Base-by-base conservation (phyloP, 2,329 filamentous ascomycete species). In the Alternaria brassicae region DNA sequence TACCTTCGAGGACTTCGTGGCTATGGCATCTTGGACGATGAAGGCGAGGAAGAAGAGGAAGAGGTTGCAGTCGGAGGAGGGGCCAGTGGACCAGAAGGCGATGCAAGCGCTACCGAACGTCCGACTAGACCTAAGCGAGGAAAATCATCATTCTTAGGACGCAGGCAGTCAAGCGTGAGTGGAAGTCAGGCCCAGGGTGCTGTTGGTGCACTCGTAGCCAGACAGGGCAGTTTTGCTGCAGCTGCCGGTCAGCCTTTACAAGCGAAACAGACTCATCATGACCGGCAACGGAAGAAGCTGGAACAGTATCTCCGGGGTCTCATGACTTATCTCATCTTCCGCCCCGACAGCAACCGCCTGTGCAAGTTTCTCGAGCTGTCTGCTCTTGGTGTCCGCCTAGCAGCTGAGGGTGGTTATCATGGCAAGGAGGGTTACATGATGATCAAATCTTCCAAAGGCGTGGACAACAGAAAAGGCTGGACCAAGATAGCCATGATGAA, bases 291-390 rank as follows among this genome's bases (percentile, higher is more conserved):
- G 56, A 90, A 88, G 69, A 92, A 91, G 74, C 82, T 99, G 30
- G 95, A 98, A 75, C 88, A 88, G 48, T 99, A 99, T 75, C 82
- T 99, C 19, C 92, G 94, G 65, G 91, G 94, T 71, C 92, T 98
- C 88, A 94, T 98, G 60, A 89, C 92, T 54, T 98, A 94, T 86
- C 88, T 99, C 70, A 98, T 99, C 79, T 99, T 99, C 80, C 88
- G 94, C 44, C 89, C 95, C 6, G 94, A 98, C 78, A 97, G 93
- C 79, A 98, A 97, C 72, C 88, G 95, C 9, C 83, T 99, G 4
- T 99, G 95, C 80, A 95, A 96, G 65, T 99, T 99, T 76, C 82
- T 99, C 2, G 95, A 99, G 76, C 83, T 99, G 8, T 99, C 95
- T 19, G 94, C 96, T 0, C 84, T 99, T 5, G 95, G 95, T 21